Evolutionary conservation across 768 basidiomycete species (phyloP), one percentile per base, ranked within the genome.

Genomic region (Myochromella boudieri): DNA sequence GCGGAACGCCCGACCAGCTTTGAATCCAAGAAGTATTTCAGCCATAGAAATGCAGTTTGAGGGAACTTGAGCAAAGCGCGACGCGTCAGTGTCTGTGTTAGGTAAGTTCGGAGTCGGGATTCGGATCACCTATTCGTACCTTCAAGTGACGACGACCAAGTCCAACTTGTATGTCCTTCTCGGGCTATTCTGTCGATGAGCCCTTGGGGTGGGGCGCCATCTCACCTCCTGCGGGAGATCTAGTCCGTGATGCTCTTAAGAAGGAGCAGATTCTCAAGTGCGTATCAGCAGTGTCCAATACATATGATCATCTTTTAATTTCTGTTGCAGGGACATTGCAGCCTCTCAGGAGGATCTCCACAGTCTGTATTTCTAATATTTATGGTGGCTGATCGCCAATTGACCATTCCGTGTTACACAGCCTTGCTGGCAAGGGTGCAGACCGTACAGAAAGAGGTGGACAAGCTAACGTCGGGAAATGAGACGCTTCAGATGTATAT

Each of bases 401-500:
- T 34, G 4, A 47, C 26, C 15, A 25, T 22, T 38, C 22, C 54
- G 7, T 5, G 14, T n/a, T n/a, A n/a, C n/a, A 4, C 55, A 92
- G 91, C 81, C 44, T 72, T 92, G 52, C 61, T 88, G 25, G 70
- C 71, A 12, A 81, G 86, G 51, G 83, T 85, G 2, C 80, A 86
- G 52, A 67, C 70, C 22, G 82, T 87, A 7, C 86, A 92, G 66
- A 74, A 72, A 47, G 91, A 93, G 53, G 77, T 88, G n/a, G 86
- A 91, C 51, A 91, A 87, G 63, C 72, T 93, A 17, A 68, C 74
- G 1, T 86, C 88, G 3, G 86, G 84, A 40, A 93, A 93, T 53
- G 82, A 84, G 46, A 91, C 84, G 5, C 68, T 93, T 44, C 90
- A 93, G 60, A 86, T 84, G 82, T 93, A 93, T 60, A 91, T 91